phyloP scores from a whole-genome alignment of 2,329 filamentous ascomycete species.

The Plectosphaerella plurivora region DNA sequence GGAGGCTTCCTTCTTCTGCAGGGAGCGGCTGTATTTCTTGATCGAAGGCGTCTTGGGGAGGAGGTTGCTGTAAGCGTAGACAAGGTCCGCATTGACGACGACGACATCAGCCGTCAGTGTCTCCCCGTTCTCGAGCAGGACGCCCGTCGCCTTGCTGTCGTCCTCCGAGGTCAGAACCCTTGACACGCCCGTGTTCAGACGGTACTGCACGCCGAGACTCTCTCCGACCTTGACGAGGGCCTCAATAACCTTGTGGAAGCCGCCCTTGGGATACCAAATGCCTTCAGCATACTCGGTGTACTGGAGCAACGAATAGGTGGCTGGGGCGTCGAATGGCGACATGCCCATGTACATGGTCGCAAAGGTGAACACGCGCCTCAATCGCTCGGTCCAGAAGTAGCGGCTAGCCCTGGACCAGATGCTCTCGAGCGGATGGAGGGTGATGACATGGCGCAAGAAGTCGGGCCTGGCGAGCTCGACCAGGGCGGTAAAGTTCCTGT shows the following conservation, averaged over 20 bases:
- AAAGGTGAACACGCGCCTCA: constrained; percentile 70
- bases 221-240: constrained; percentile 60
- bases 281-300: constrained; percentile 74
- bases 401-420: constrained; percentile 61
- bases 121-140: constrained; percentile 54
- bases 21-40: constrained; percentile 26
- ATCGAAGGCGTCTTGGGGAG: constrained; percentile 41
- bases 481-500: constrained; percentile 61
- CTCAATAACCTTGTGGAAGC: constrained; percentile 63
- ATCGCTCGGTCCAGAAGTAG: constrained; percentile 66
- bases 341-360: constrained; percentile 83
- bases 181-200: constrained; percentile 53
- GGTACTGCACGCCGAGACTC: constrained; percentile 57
- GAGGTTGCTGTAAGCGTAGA: constrained; percentile 70
- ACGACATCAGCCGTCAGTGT: constrained; percentile 60
- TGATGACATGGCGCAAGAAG: constrained; percentile 55
- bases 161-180: constrained; percentile 49
- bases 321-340: constrained; percentile 71
- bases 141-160: constrained; percentile 50
- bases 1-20: constrained; percentile 50
- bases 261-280: constrained; percentile 70
- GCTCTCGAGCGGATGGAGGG: constrained; percentile 66
- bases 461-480: constrained; percentile 51
- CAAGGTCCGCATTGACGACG: constrained; percentile 68
- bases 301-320: constrained; percentile 68